Percentiles rank a stretch among this genome's conserved stretches.
These are phyloP conservation scores for Karstenula rhodostoma DNA, from an alignment of 2,329 filamentous ascomycete species.

Conservation along the genomic window DNA sequence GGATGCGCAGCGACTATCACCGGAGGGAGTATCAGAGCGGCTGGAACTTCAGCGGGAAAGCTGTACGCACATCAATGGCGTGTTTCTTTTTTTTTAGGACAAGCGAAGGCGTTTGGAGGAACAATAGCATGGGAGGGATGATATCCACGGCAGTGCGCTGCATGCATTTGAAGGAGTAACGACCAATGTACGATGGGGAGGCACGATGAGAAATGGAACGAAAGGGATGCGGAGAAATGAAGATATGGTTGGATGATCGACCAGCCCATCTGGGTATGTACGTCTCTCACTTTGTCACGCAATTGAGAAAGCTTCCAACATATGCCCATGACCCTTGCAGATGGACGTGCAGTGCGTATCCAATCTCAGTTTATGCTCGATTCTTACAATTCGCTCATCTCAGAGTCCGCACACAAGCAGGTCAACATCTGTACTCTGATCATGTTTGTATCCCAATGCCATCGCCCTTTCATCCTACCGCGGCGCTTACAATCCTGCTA, in stretches of 20 bases:
- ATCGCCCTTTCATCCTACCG: not conserved
- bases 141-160: not conserved
- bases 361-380: not conserved
- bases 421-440: too few relatives aligned
- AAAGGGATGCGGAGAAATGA: not conserved
- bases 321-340: not conserved
- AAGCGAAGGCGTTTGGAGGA: not conserved
- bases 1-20: not conserved
- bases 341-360: not conserved
- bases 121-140: not conserved
- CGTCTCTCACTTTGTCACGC: not conserved
- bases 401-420: not conserved
- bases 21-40: not conserved
- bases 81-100: not conserved
- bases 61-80: not conserved
- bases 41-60: not conserved
- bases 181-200: not conserved
- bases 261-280: constrained; percentile 18
- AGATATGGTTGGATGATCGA: not conserved
- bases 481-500: not conserved
- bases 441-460: not conserved
- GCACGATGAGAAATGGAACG: not conserved
- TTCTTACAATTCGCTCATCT: not conserved
- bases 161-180: not conserved
- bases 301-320: not conserved